These are phyloP conservation scores for Strobilomyces confusus DNA, from an alignment of 768 basidiomycete species.

Conservation along the genomic window DNA sequence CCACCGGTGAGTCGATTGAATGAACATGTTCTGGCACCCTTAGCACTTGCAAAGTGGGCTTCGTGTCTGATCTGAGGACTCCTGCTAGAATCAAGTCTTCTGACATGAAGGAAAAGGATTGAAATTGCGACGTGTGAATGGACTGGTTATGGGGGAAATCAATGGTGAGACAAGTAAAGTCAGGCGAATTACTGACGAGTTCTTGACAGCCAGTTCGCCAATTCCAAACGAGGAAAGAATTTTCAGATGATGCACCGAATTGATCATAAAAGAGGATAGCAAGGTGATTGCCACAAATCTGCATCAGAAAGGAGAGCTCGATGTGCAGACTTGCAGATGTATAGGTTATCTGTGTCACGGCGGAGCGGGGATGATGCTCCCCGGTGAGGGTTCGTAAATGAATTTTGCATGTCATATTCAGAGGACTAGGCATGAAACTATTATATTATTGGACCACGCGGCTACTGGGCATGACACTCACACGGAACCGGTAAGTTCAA, in stretches of 20 bases:
- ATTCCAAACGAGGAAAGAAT: constrained; percentile 31
- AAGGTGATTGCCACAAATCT: constrained; percentile 30
- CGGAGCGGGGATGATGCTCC: constrained; percentile 23
- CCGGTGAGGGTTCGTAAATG: constrained; percentile 32
- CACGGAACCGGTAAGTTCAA: constrained; percentile 22
- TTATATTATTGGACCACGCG: constrained; percentile 2
- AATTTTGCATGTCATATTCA: constrained; percentile 16
- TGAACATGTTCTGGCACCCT: constrained; percentile 9
- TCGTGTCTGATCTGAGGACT: constrained; percentile 4
- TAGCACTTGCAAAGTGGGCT: constrained; percentile 18
- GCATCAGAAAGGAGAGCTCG: constrained; percentile 23
- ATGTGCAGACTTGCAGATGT: background rate
- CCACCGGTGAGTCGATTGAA: constrained; percentile 5
- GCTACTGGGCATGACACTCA: constrained; percentile 9
- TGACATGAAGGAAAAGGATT: constrained; percentile 34
- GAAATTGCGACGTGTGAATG: constrained; percentile 19
- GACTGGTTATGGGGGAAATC: constrained; percentile 14
- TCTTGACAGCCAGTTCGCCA: constrained; percentile 30
- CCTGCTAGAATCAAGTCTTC: constrained; percentile 27
- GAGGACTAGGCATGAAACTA: constrained; percentile 14
- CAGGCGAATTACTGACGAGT: constrained; percentile 22
- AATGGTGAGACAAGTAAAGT: background rate
- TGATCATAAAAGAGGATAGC: constrained; percentile 27
- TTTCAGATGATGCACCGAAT: background rate
- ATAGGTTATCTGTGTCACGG: constrained; percentile 14